Percentiles rank a stretch among this genome's conserved stretches.
phyloP scores from a whole-genome alignment of 2,329 filamentous ascomycete genomes.

The Paecilomyces formosus region DNA sequence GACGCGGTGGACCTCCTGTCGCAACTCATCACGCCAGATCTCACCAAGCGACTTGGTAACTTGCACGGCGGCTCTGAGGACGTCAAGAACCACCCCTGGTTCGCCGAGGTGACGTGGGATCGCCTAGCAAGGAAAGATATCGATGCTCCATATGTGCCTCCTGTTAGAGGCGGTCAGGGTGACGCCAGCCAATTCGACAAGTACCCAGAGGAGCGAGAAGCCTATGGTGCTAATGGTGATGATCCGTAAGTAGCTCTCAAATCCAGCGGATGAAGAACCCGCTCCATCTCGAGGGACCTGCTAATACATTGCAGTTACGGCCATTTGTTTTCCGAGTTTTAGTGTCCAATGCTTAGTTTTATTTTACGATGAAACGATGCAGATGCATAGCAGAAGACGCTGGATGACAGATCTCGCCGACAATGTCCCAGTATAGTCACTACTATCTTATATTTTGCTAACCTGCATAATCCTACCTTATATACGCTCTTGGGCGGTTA shows the following conservation, averaged over 20 bases:
- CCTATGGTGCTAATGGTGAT: constrained; percentile 69
- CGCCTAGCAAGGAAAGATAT: constrained; percentile 91
- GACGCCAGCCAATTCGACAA: constrained; percentile 97
- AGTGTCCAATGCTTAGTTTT: not conserved
- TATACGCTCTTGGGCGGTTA: not conserved
- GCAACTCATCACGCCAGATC: constrained; percentile 84
- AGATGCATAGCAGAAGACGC: not conserved
- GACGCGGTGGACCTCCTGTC: constrained; percentile 91
- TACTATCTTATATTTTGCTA: not conserved
- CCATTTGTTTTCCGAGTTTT: constrained; percentile 67
- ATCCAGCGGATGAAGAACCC: not conserved
- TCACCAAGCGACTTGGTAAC: constrained; percentile 93
- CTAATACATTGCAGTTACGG: constrained; percentile 51
- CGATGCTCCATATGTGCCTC: constrained; percentile 94
- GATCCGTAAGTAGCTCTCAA: constrained; percentile 66
- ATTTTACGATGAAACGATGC: not conserved
- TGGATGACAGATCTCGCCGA: not conserved
- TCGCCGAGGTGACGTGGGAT: constrained; percentile 97
- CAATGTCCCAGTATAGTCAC: not conserved
- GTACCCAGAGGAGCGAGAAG: constrained; percentile 93
- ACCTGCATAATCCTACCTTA: not conserved
- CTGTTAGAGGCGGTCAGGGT: constrained; percentile 85
- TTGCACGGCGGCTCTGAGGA: constrained; percentile 83
- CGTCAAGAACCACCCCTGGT: constrained; percentile 95
- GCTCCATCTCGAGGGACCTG: constrained; percentile 6